Percentiles rank a stretch among this genome's conserved stretches.
Evolutionary conservation across 495 filamentous ascomycete species (phyloP).

Genomic region (Cercophora sp.): DNA sequence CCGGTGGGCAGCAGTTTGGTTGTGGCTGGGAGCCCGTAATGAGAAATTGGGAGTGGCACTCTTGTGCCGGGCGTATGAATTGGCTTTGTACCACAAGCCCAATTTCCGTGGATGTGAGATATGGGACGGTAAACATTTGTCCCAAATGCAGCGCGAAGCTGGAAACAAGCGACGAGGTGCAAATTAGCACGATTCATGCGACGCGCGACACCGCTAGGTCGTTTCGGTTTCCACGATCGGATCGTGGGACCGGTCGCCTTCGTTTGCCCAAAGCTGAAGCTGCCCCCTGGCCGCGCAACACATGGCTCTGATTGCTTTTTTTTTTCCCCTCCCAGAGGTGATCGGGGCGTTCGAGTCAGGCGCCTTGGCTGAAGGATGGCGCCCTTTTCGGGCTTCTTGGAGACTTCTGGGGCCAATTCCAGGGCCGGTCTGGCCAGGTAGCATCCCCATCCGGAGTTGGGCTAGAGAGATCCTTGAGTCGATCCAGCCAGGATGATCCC

Average conservation of each 20-base stretch:
- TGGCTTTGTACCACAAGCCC: constrained; percentile 7
- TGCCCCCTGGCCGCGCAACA: neutral
- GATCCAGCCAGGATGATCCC: neutral
- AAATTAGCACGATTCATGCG: constrained; percentile 11
- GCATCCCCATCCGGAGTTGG: neutral
- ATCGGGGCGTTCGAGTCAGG: constrained; percentile 7
- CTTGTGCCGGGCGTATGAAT: neutral
- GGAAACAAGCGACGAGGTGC: neutral
- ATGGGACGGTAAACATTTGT: neutral
- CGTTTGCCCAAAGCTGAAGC: neutral
- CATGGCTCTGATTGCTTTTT: constrained; percentile 14
- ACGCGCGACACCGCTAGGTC: neutral
- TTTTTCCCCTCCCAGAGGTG: too few species aligned
- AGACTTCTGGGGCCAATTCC: neutral
- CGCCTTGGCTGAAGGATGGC: neutral
- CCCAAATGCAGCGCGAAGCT: neutral
- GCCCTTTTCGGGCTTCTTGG: neutral
- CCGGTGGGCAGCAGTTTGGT: neutral
- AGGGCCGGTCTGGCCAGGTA: neutral
- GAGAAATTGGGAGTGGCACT: neutral
- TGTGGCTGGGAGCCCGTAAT: constrained; percentile 10
- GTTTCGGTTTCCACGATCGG: neutral
- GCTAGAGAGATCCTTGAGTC: neutral
- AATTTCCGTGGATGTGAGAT: constrained; percentile 4
- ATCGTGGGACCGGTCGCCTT: neutral